phyloP scores from a whole-genome alignment of 1,284 basidiomycete genomes.

The Trametes versicolor region DNA sequence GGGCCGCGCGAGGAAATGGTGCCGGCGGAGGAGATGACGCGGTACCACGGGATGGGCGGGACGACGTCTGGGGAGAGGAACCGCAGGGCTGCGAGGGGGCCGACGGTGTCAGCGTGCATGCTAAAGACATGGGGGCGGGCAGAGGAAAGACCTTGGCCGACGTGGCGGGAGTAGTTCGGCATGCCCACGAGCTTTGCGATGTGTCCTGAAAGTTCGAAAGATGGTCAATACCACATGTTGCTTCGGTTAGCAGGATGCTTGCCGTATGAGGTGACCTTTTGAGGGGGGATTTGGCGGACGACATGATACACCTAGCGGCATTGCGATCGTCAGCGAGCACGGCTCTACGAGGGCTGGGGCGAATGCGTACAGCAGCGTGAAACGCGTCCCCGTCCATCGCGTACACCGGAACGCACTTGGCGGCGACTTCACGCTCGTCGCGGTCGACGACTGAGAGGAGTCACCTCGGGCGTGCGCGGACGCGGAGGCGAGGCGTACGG shows the following conservation, averaged over 20 bases:
- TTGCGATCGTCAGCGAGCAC: neutral
- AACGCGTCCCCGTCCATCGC: constrained; percentile 39
- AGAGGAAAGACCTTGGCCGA: constrained; percentile 76
- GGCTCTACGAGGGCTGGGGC: too few species aligned
- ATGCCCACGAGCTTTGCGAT: constrained; percentile 87
- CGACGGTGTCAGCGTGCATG: neutral
- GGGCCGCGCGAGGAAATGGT: constrained; percentile 86
- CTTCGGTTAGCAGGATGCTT: constrained; percentile 24
- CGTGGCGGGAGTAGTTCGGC: constrained; percentile 84
- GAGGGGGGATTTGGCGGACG: constrained; percentile 70
- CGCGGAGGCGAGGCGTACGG: neutral
- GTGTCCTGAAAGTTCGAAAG: constrained; percentile 57
- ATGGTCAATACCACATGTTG: neutral
- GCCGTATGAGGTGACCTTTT: constrained; percentile 78
- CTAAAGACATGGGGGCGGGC: constrained; percentile 2
- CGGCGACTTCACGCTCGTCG: neutral
- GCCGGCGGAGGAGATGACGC: constrained; percentile 73
- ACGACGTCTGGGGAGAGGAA: constrained; percentile 65
- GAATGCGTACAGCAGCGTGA: constrained; percentile 31
- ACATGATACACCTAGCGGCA: constrained; percentile 68
- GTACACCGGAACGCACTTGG: too few species aligned
- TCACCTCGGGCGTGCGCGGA: neutral
- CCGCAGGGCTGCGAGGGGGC: constrained; percentile 65
- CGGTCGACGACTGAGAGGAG: neutral
- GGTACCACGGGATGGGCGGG: constrained; percentile 81